These are phyloP conservation scores for Sodiomyces alkalinus DNA, from an alignment of 2,329 filamentous ascomycete species.

Conservation along the genomic window DNA sequence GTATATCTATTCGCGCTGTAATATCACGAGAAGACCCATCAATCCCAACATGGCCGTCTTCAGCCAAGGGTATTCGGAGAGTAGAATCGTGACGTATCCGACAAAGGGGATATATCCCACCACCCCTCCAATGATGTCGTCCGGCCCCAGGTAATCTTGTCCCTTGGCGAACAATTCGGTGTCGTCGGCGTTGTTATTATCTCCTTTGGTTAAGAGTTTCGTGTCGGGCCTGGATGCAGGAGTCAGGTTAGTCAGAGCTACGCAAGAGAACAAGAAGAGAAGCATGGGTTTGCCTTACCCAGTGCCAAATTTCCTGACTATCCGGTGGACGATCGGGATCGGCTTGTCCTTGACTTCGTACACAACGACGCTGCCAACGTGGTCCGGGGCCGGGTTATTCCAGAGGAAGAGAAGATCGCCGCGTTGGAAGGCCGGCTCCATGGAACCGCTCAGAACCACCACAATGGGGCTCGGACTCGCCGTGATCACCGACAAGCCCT, in stretches of 20 bases:
- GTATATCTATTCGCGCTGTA: slow-evolving; percentile 85
- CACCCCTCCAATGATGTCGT: slow-evolving; percentile 88
- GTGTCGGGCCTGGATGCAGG: slow-evolving; percentile 37
- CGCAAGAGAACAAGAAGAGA: too few relatives aligned
- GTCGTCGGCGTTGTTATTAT: slow-evolving; percentile 91
- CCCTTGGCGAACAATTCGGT: slow-evolving; percentile 73
- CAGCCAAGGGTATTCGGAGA: slow-evolving; percentile 92
- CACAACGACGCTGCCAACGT: slow-evolving; percentile 43
- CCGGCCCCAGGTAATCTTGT: slow-evolving; percentile 73
- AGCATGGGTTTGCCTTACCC: too few relatives aligned
- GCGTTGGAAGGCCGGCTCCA: slow-evolving; percentile 72
- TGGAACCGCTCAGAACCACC: slow-evolving; percentile 69
- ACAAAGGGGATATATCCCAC: slow-evolving; percentile 87
- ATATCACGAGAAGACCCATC: slow-evolving; percentile 85
- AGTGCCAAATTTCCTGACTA: slow-evolving; percentile 58
- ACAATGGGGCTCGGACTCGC: slow-evolving; percentile 68
- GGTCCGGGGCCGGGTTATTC: slow-evolving; percentile 48
- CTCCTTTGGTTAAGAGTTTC: slow-evolving; percentile 88
- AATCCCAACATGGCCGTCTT: slow-evolving; percentile 90
- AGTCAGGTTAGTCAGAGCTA: too few relatives aligned
- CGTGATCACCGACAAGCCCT: slow-evolving; percentile 65
- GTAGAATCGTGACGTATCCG: slow-evolving; percentile 89
- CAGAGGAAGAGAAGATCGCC: slow-evolving; percentile 64
- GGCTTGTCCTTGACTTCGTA: slow-evolving; percentile 84
- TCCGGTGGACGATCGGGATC: slow-evolving; percentile 91